Evolutionary conservation across 257 asterid genomes (phyloP), one percentile per base, ranked within the genome.

Genomic region (Jacaranda copaia): DNA sequence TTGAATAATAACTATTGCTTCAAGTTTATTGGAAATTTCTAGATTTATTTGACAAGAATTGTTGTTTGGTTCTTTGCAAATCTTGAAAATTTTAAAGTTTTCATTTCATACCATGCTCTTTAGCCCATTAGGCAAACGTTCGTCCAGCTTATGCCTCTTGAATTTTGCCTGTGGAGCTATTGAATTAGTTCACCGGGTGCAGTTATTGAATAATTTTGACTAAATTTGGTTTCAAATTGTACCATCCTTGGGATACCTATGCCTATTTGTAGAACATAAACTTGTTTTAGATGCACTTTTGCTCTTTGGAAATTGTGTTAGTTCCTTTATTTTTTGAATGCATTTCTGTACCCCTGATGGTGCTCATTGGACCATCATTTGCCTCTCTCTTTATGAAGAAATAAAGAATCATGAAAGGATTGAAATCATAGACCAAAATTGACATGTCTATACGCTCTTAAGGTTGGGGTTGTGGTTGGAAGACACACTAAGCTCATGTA

Each of bases 401-500:
- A 42, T 4, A 42, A 8, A 8, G 32, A 42, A 42, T 42, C 46
- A 25, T 25, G 32, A 25, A 25, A 25, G 32, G 32, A 25, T 25
- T 25, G 32, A 25, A 25, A 25, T 25, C 32, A 25, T 2, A 25
- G 32, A 25, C 32, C 1, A 25, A 25, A 25, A 25, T 25, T 25
- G 32, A 0, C 32, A 25, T 25, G 2, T 25, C 32, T 25, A 25
- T 25, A 25, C 32, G 2, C 1, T 25, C 32, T 25, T 25, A 2
- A 2, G 32, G 32, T 25, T 25, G 32, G 32, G 32, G 32, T 25
- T 25, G 32, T 1, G 32, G 32, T 25, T 25, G 32, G 2, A 25
- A 25, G 32, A 80, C 74, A 9, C 70, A 36, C 79, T 81, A 61
- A 62, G n/a, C 45, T 74, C 73, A 36, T 16, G 6, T 46, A 60